These are phyloP conservation scores for Globisporangium perplexum DNA, from an alignment of 352 stramenopile species.

Conservation along the genomic window DNA sequence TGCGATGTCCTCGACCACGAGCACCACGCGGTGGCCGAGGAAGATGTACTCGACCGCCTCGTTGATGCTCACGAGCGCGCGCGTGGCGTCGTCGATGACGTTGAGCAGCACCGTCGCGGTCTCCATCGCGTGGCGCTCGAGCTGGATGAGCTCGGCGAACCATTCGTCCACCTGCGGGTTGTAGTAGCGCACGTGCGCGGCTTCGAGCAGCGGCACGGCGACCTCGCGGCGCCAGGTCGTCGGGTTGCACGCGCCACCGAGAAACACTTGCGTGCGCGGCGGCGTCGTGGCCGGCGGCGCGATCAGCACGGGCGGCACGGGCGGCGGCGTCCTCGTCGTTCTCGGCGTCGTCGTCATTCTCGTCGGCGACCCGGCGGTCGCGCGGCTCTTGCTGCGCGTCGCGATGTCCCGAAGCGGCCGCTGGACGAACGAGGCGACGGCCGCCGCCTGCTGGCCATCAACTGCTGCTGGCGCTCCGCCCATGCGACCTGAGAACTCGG, in stretches of 20 bases:
- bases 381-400: too few species aligned
- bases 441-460: too few species aligned
- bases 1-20: slow-evolving; percentile 79
- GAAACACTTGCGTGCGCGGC: slow-evolving; percentile 58
- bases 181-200: slow-evolving; percentile 64
- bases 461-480: too few species aligned
- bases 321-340: too few species aligned
- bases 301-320: too few species aligned
- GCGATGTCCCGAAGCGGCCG: too few species aligned
- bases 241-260: slow-evolving; percentile 84
- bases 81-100: slow-evolving; percentile 76
- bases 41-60: slow-evolving; percentile 87
- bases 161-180: slow-evolving; percentile 89
- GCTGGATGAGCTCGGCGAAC: slow-evolving; percentile 73
- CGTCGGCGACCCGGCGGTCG: too few species aligned
- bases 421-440: too few species aligned
- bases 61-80: slow-evolving; percentile 82
- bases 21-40: slow-evolving; percentile 51
- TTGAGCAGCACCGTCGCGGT: slow-evolving; percentile 78
- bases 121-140: slow-evolving; percentile 79
- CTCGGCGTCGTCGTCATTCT: too few species aligned
- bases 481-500: too few species aligned
- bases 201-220: slow-evolving; percentile 70
- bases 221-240: slow-evolving; percentile 81
- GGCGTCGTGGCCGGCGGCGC: too few species aligned